A percentile compares a stretch with the other conserved stretches of the same genome.
Evolutionary conservation across 2,329 filamentous ascomycete genomes (phyloP).

Genomic region (Raffaelea albimanens): DNA sequence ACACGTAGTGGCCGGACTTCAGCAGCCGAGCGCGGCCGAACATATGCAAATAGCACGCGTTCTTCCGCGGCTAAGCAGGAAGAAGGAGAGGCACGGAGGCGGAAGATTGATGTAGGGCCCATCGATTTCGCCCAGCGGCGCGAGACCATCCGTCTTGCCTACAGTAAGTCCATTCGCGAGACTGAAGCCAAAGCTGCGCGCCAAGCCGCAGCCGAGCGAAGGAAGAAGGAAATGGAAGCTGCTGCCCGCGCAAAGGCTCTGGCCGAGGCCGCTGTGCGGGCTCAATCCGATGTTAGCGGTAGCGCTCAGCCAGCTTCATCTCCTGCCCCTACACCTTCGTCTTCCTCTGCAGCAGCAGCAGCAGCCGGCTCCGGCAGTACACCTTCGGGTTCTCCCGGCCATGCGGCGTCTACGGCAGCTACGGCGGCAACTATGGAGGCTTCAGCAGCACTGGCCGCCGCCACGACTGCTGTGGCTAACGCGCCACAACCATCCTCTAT

Average conservation of each 20-base stretch:
- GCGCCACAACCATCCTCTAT: background rate
- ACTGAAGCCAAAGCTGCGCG: conserved; percentile 52
- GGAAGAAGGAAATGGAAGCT: conserved; percentile 40
- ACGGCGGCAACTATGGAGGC: background rate
- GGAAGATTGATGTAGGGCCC: conserved; percentile 56
- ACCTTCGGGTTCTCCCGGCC: too few species aligned
- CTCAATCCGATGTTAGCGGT: conserved; percentile 17
- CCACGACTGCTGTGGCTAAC: background rate
- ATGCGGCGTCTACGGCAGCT: background rate
- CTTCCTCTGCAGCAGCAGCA: background rate
- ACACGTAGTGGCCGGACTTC: conserved; percentile 4
- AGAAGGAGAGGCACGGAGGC: conserved; percentile 30
- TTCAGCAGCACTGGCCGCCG: background rate
- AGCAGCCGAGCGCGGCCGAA: conserved; percentile 3
- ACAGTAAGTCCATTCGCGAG: conserved; percentile 74
- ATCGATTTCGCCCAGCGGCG: conserved; percentile 79
- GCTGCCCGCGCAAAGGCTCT: conserved; percentile 32
- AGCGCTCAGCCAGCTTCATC: conserved; percentile 2
- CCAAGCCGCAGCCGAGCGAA: conserved; percentile 43
- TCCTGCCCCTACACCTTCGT: background rate
- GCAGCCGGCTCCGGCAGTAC: too few species aligned
- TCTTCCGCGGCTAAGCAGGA: conserved; percentile 22
- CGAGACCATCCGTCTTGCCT: conserved; percentile 74
- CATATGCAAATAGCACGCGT: conserved; percentile 11
- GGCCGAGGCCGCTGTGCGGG: conserved; percentile 22